These are phyloP conservation scores for Globisporangium cystogenes DNA, from an alignment of 352 stramenopile species.

Conservation along the genomic window DNA sequence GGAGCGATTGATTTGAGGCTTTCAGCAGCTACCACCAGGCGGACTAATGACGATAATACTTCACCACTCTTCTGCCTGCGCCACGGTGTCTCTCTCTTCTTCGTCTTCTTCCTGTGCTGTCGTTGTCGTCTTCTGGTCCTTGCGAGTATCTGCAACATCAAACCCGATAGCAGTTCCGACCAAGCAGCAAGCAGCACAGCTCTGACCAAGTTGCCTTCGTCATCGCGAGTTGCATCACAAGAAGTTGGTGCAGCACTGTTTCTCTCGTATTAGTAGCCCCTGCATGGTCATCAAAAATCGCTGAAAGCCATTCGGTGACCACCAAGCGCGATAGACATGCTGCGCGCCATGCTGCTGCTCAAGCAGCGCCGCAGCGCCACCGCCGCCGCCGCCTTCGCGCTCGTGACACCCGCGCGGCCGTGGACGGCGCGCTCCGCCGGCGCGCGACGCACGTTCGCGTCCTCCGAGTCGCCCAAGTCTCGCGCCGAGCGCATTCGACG, in stretches of 20 bases:
- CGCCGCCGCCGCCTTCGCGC: background rate
- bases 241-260: background rate
- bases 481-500: conserved; percentile 38
- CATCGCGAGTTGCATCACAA: background rate
- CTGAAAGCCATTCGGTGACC: too few relatives aligned
- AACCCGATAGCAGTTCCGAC: too few relatives aligned
- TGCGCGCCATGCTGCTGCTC: conserved; percentile 9
- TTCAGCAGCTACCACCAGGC: conserved; percentile 14
- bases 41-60: conserved; percentile 25
- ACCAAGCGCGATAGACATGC: conserved; percentile 10
- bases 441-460: conserved; percentile 35
- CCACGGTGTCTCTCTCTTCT: conserved; percentile 9
- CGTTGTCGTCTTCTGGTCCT: too few relatives aligned
- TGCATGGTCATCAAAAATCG: conserved; percentile 20
- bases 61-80: conserved; percentile 27
- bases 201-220: background rate
- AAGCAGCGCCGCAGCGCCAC: background rate
- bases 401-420: background rate
- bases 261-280: conserved; percentile 1
- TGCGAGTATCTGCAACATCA: too few relatives aligned
- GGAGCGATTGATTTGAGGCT: conserved; percentile 11
- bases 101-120: too few relatives aligned
- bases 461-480: conserved; percentile 25
- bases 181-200: too few relatives aligned
- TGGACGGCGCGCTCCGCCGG: conserved; percentile 7